Evolutionary conservation across 352 stramenopile species (phyloP), one percentile per base, ranked within the genome.

Genomic region (Pythium scleroteichum): DNA sequence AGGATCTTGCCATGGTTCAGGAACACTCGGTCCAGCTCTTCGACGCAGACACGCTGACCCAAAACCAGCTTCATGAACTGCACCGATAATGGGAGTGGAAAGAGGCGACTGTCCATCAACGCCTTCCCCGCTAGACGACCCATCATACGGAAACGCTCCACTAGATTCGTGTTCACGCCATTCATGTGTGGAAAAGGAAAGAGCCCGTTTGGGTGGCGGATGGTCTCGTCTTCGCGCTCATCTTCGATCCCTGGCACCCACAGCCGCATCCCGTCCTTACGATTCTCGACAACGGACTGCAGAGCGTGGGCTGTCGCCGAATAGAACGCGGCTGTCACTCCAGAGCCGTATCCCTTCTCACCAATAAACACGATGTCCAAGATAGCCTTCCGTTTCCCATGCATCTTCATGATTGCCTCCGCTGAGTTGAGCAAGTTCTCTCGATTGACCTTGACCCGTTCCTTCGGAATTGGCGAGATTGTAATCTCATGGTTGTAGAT

Each of bases 331-430:
- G 86, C 86, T 1, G 86, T 95, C 20, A 95, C 86, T 12, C 86
- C 86, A 4, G 86, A 92, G 3, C 86, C 86, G 56, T 94, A 95
- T 10, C 86, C 86, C 45, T 90, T 91, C 68, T 95, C 86, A 12
- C 86, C 86, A 23, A 86, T 73, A 73, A 95, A 95, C 1, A 94
- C 79, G 42, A 95, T 81, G 64, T 95, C 86, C 29, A 95, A 55
- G 19, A 95, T 84, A 24, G 84, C 82, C 62, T 88, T 90, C 4
- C 84, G 82, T 64, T 93, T 94, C 4, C 69, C 79, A 27, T 95
- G 84, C 78, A 92, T 88, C 64, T 93, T 90, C 82, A 95, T 92
- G 6, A 93, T 75, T 3, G 76, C 77, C 20, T 95, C 82, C 0
- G 86, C 86, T 0, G 82, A 92, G 45, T 76, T 73, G 33, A 95